Conservation (phyloP, 352 stramenopile species). For the Halophytophthora polymorphica region DNA sequence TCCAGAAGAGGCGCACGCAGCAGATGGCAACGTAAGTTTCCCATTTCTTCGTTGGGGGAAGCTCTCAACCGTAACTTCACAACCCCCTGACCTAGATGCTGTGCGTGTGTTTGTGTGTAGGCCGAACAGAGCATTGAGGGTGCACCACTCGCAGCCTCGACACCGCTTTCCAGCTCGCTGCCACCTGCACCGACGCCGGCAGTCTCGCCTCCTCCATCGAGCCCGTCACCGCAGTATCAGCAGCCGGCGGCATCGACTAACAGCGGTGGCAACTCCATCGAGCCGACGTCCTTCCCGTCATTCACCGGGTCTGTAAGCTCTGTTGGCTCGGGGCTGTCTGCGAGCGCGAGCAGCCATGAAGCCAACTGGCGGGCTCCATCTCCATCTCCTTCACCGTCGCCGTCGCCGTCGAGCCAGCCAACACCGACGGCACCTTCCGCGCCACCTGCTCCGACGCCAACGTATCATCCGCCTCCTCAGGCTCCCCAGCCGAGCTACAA, state of each 20-base stretch:
- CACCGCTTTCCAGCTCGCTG: constrained; percentile 2
- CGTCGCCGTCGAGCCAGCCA: constrained; percentile 13
- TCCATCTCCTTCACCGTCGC: constrained; percentile 1
- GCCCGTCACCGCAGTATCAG: too few relatives aligned
- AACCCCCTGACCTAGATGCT: too few relatives aligned
- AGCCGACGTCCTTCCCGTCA: constrained; percentile 35
- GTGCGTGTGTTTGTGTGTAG: constrained; percentile 1
- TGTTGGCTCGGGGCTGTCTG: constrained; percentile 10
- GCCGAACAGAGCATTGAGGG: constrained; percentile 13
- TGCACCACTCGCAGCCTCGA: constrained; percentile 4
- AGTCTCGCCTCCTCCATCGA: neutral
- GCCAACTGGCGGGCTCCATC: constrained; percentile 17
- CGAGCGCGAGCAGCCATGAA: constrained; percentile 28
- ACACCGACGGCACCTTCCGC: constrained; percentile 8
- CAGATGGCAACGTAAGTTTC: constrained; percentile 29
- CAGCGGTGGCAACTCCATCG: constrained; percentile 6
- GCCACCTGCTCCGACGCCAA: constrained; percentile 10
- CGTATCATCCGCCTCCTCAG: constrained; percentile 17
- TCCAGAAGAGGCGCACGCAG: constrained; percentile 45
- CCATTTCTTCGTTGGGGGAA: too few relatives aligned
- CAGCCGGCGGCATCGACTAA: too few relatives aligned
- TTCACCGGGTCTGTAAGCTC: constrained; percentile 48
- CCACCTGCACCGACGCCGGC: constrained; percentile 18
- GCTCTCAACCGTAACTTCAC: too few relatives aligned
- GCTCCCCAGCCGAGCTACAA: constrained; percentile 15